These are phyloP conservation scores for Gamarada debralockiae DNA, from an alignment of 495 filamentous ascomycete species.

Conservation along the genomic window DNA sequence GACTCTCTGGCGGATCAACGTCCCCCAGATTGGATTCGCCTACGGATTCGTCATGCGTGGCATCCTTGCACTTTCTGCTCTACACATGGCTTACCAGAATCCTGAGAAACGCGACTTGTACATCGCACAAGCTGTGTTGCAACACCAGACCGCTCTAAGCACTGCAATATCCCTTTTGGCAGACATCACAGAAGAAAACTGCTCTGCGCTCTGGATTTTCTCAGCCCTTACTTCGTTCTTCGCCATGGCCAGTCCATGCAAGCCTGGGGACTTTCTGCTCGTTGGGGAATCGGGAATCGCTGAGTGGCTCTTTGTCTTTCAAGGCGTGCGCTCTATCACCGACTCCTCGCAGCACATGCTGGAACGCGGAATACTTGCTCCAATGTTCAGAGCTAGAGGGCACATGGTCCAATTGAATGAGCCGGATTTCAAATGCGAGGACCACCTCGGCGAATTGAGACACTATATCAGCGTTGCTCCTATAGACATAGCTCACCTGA, in stretches of 20 bases:
- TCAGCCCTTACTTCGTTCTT: slow-evolving; percentile 47
- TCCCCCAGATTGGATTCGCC: slow-evolving; percentile 35
- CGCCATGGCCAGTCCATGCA: slow-evolving; percentile 42
- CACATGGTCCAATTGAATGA: slow-evolving; percentile 9
- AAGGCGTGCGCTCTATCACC: slow-evolving; percentile 35
- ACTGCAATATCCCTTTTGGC: slow-evolving; percentile 42
- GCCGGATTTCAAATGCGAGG: background rate
- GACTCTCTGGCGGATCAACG: slow-evolving; percentile 35
- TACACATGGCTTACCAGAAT: slow-evolving; percentile 47
- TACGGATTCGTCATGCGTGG: slow-evolving; percentile 53
- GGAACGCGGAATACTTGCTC: slow-evolving; percentile 20
- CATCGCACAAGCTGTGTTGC: slow-evolving; percentile 43
- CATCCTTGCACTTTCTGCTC: slow-evolving; percentile 44
- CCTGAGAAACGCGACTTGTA: slow-evolving; percentile 38
- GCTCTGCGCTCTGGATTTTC: slow-evolving; percentile 48
- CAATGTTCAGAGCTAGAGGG: slow-evolving; percentile 31
- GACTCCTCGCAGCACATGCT: slow-evolving; percentile 23
- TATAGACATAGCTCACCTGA: background rate
- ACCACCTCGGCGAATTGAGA: slow-evolving; percentile 1
- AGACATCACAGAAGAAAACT: slow-evolving; percentile 42
- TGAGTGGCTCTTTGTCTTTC: slow-evolving; percentile 37
- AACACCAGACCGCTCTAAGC: slow-evolving; percentile 45
- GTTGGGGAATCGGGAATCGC: slow-evolving; percentile 34
- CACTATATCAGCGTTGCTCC: slow-evolving; percentile 19
- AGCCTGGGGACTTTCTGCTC: slow-evolving; percentile 36